Percentiles rank a stretch among this genome's conserved stretches.
Evolutionary conservation across 73 alveolate species (phyloP).

Genomic region (Paramecium biaurelia): DNA sequence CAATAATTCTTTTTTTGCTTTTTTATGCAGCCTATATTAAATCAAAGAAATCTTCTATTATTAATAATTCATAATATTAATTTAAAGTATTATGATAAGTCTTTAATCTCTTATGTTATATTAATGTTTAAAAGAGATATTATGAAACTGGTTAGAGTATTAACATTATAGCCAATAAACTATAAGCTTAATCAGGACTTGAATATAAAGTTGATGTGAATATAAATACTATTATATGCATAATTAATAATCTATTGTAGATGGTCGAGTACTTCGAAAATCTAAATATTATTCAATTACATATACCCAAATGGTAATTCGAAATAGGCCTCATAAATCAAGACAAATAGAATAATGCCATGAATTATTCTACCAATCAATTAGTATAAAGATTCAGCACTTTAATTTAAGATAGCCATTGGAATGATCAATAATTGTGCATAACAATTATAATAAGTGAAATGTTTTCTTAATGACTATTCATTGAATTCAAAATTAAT

Average conservation of each 20-base stretch:
- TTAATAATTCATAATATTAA: constrained; percentile 22
- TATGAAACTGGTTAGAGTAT: not conserved
- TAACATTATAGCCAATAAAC: not conserved
- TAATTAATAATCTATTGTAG: not conserved
- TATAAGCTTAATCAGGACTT: not conserved
- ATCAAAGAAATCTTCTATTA: constrained; percentile 31
- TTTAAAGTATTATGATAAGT: not conserved
- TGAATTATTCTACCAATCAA: not conserved
- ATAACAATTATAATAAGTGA: not conserved
- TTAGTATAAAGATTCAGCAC: not conserved
- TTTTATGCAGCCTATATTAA: not conserved
- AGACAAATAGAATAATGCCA: not conserved
- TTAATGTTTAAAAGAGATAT: not conserved
- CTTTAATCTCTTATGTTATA: not conserved
- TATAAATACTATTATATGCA: not conserved
- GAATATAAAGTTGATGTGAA: not conserved
- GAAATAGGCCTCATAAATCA: not conserved
- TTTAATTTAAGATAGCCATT: not conserved
- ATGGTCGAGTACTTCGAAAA: not conserved
- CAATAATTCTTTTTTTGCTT: not conserved
- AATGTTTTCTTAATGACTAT: not conserved
- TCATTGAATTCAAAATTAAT: constrained; percentile 36
- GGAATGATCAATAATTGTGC: not conserved
- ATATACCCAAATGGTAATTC: constrained; percentile 32
- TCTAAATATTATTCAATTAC: not conserved